Percentiles rank a stretch among this genome's conserved stretches.
These are phyloP conservation scores for Podospora didyma DNA, from an alignment of 495 filamentous ascomycete species.

Conservation along the genomic window DNA sequence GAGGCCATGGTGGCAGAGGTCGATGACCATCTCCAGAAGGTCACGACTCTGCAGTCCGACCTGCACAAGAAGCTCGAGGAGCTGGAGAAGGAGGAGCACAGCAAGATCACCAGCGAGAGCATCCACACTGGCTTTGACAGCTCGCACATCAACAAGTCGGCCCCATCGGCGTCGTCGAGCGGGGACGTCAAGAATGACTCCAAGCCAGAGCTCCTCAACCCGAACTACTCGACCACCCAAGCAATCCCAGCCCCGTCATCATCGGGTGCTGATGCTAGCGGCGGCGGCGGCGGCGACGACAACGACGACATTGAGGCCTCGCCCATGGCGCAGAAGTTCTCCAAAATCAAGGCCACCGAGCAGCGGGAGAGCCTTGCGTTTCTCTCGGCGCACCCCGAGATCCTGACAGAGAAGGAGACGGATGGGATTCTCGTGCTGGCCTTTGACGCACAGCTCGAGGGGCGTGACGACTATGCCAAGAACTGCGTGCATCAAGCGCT, in stretches of 20 bases:
- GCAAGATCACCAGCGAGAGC: constrained; percentile 90
- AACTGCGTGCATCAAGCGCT: constrained; percentile 94
- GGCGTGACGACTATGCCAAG: constrained; percentile 69
- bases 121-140: constrained; percentile 91
- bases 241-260: background rate
- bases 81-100: constrained; percentile 79
- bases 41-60: constrained; percentile 71
- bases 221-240: constrained; percentile 39
- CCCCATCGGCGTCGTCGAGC: constrained; percentile 23
- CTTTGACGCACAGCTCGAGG: constrained; percentile 77
- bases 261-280: background rate
- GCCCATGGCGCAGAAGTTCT: constrained; percentile 70
- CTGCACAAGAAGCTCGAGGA: constrained; percentile 66
- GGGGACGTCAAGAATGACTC: constrained; percentile 41
- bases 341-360: constrained; percentile 69
- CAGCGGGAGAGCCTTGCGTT: constrained; percentile 71
- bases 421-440: constrained; percentile 88
- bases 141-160: constrained; percentile 66
- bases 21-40: constrained; percentile 68
- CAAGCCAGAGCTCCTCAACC: constrained; percentile 79
- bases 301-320: constrained; percentile 74
- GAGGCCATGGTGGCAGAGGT: constrained; percentile 73
- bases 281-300: constrained; percentile 53
- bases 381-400: constrained; percentile 66
- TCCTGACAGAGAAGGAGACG: constrained; percentile 82